These are phyloP conservation scores for Phaeosphaeriaceae sp. DNA, from an alignment of 2,329 filamentous ascomycete genomes.

Conservation along the genomic window DNA sequence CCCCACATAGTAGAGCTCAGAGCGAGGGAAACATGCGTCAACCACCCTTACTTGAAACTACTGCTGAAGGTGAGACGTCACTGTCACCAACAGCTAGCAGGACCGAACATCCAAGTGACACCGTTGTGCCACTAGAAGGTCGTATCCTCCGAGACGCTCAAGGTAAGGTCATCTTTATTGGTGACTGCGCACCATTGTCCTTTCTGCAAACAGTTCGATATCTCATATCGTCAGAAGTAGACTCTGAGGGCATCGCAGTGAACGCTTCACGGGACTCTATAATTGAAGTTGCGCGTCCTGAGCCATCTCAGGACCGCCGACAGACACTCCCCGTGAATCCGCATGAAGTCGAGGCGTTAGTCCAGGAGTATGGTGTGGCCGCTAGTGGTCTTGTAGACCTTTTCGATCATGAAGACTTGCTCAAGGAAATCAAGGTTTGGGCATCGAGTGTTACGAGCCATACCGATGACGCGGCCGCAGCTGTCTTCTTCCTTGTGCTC, in stretches of 20 bases:
- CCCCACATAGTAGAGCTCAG: slow-evolving; percentile 3
- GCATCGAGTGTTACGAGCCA: slow-evolving; percentile 12
- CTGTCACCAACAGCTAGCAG: slow-evolving; percentile 32
- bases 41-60: slow-evolving; percentile 11
- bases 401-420: slow-evolving; percentile 51
- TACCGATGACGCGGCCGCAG: slow-evolving; percentile 52
- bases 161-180: slow-evolving; percentile 62
- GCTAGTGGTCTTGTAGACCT: slow-evolving; percentile 58
- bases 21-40: slow-evolving; percentile 12
- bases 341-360: slow-evolving; percentile 50
- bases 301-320: slow-evolving; percentile 26
- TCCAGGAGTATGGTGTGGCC: slow-evolving; percentile 54
- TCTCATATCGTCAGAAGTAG: slow-evolving; percentile 51
- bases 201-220: slow-evolving; percentile 61
- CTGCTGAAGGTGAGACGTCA: slow-evolving; percentile 12
- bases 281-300: slow-evolving; percentile 38
- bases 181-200: slow-evolving; percentile 60
- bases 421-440: slow-evolving; percentile 37
- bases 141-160: slow-evolving; percentile 59
- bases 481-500: slow-evolving; percentile 59
- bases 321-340: slow-evolving; percentile 30
- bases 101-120: slow-evolving; percentile 49
- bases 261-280: slow-evolving; percentile 38
- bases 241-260: slow-evolving; percentile 25
- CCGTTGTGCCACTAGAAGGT: slow-evolving; percentile 52